These are phyloP conservation scores for Quercus engelmannii DNA, from an alignment of 306 rosid genomes.

Conservation along the genomic window DNA sequence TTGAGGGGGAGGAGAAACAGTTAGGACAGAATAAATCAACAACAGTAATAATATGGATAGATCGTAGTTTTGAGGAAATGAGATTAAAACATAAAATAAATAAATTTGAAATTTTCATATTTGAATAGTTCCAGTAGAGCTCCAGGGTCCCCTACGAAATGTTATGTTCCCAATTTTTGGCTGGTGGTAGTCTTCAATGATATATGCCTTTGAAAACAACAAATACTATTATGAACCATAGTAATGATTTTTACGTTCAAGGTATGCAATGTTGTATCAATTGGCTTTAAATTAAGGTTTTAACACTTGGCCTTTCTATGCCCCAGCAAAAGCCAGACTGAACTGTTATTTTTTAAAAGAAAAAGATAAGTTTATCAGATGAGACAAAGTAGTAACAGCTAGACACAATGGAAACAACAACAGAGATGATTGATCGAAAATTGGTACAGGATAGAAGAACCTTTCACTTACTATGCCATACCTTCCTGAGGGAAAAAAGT, in stretches of 20 bases:
- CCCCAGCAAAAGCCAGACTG: not conserved
- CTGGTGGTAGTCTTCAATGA: not conserved
- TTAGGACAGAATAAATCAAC: too few relatives aligned
- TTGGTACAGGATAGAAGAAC: not conserved
- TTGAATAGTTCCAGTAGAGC: not conserved
- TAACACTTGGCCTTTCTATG: not conserved
- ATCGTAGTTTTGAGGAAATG: not conserved
- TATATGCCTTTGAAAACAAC: not conserved
- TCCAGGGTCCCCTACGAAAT: not conserved
- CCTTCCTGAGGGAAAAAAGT: slow-evolving; percentile 92
- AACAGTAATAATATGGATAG: not conserved
- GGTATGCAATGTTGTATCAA: not conserved
- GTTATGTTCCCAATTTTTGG: not conserved
- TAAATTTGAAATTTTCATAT: not conserved
- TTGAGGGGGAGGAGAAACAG: not conserved
- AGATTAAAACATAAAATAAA: not conserved
- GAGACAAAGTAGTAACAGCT: slow-evolving; percentile 1
- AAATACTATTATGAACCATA: not conserved
- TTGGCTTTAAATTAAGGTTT: not conserved
- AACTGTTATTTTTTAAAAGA: not conserved
- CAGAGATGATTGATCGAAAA: not conserved
- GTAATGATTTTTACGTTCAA: not conserved
- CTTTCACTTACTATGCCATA: slow-evolving; percentile 22
- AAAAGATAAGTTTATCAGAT: not conserved
- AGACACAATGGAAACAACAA: not conserved